phyloP scores from a whole-genome alignment of 371 early-diverging fungal species.

The Syncephalastrum sp. region DNA sequence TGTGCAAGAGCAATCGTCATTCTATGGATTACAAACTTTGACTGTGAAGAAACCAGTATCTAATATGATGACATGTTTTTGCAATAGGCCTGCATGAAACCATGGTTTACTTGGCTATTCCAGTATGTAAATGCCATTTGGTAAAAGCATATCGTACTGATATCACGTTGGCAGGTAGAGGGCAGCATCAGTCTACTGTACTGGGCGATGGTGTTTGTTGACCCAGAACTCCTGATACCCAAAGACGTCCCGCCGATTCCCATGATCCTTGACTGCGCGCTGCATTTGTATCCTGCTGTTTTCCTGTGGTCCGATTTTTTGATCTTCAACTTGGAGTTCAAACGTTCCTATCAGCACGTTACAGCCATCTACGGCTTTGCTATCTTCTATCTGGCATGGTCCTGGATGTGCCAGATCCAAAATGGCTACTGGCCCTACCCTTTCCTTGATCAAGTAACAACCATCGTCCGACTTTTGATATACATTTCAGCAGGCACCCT shows the following conservation, averaged over 20 bases:
- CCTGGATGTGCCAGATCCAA: slow-evolving; percentile 30
- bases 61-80: too few species aligned
- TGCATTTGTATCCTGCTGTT: slow-evolving; percentile 44
- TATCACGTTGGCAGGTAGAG: slow-evolving; percentile 28
- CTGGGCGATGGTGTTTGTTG: slow-evolving; percentile 39
- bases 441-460: slow-evolving; percentile 33
- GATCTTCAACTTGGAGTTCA: slow-evolving; percentile 36
- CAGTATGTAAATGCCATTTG: slow-evolving; percentile 20
- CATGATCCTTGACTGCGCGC: slow-evolving; percentile 28
- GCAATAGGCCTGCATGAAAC: slow-evolving; percentile 19
- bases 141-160: background rate
- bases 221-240: slow-evolving; percentile 33
- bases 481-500: slow-evolving; percentile 30
- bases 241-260: slow-evolving; percentile 35
- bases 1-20: background rate
- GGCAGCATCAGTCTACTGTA: slow-evolving; percentile 40
- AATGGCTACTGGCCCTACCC: slow-evolving; percentile 47
- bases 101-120: slow-evolving; percentile 32
- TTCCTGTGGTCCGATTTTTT: slow-evolving; percentile 46
- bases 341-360: slow-evolving; percentile 32
- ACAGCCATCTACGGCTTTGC: slow-evolving; percentile 30
- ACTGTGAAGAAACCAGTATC: background rate
- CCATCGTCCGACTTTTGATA: slow-evolving; percentile 22
- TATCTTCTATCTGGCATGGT: slow-evolving; percentile 35
- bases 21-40: background rate